Evolutionary conservation across 1,284 basidiomycete species (phyloP), one percentile per base, ranked within the genome.

Genomic region (Termitomyces sp.): DNA sequence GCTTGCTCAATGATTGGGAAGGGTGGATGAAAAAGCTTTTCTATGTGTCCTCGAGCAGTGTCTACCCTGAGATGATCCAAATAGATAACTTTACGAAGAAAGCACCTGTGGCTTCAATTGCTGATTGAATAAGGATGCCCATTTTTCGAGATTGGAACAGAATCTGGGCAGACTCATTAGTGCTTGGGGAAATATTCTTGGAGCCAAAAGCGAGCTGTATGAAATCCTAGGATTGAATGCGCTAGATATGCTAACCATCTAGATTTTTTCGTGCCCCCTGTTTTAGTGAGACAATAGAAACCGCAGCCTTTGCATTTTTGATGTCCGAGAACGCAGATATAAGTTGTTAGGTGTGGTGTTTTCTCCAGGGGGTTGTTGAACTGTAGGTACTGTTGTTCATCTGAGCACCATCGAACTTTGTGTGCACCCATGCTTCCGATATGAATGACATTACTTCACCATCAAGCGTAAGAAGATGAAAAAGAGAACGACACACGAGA

Each of bases 11-110:
- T 51, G 40, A 51, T 44, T 5, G 50, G 41, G 30, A 44, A 51
- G 12, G 50, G 40, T 4, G 50, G 50, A 15, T 42, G 26, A n/a
- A 51, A 51, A 15, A 51, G 50, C 3, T 8, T 42, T 31, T 51
- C 50, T 42, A 51, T 51, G 50, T 17, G n/a, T n/a, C 50, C 50
- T 5, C 50, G 50, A 17, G 50, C n/a, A n/a, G n/a, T 51, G 41
- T 51, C 50, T n/a, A 51, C 39, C n/a, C 40, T 40, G 17, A 51
- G 28, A 24, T 42, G 43, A 19, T 51, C 50, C 28, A 51, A 30
- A 33, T 51, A 51, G 38, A 51, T 43, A n/a, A 8, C 31, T 43
- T 34, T 17, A 13, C 50, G 30, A 43, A 36, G 21, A 19, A 43
- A 19, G 40, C 40, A 13, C 30, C 31, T 34, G 47, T 40, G 6